Evolutionary conservation across 2,329 filamentous ascomycete genomes (phyloP).

Genomic region (Colletotrichum melonis): DNA sequence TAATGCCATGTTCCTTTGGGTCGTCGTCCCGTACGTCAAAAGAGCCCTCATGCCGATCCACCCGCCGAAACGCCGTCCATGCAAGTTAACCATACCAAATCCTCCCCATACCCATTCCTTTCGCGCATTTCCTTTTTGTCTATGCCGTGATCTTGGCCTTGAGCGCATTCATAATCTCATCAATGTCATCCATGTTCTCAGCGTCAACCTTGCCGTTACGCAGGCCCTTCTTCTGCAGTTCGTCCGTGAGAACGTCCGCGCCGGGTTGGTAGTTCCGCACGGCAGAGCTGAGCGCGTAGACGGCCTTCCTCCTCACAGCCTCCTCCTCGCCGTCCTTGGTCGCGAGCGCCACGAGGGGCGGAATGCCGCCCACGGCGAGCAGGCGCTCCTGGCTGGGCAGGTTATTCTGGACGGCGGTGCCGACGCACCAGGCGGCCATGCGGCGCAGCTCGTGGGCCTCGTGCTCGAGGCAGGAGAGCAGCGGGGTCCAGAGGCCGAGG

Average conservation of each 20-base stretch:
- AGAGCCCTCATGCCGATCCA: constrained; percentile 9
- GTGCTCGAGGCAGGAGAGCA: constrained; percentile 77
- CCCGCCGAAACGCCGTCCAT: constrained; percentile 51
- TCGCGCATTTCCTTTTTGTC: constrained; percentile 12
- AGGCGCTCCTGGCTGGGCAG: constrained; percentile 81
- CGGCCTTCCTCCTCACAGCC: constrained; percentile 83
- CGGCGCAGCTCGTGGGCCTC: constrained; percentile 78
- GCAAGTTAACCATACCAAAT: constrained; percentile 38
- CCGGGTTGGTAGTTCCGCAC: constrained; percentile 91
- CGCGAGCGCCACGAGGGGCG: constrained; percentile 74
- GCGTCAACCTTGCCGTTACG: constrained; percentile 77
- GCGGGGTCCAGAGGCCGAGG: constrained; percentile 83
- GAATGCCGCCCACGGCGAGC: constrained; percentile 73
- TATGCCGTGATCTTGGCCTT: constrained; percentile 51
- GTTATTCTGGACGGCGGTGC: constrained; percentile 98
- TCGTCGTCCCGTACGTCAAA: constrained; percentile 25
- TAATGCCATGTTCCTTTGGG: constrained; percentile 12
- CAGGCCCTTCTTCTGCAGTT: constrained; percentile 68
- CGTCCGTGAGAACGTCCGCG: constrained; percentile 74
- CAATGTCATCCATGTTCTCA: constrained; percentile 86
- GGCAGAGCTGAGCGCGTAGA: constrained; percentile 88
- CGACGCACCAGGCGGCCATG: constrained; percentile 94
- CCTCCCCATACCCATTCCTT: not conserved
- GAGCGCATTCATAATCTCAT: constrained; percentile 77
- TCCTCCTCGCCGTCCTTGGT: constrained; percentile 68